phyloP scores from a whole-genome alignment of 805 yeast genomes.

The Wickerhamiella nectarea region DNA sequence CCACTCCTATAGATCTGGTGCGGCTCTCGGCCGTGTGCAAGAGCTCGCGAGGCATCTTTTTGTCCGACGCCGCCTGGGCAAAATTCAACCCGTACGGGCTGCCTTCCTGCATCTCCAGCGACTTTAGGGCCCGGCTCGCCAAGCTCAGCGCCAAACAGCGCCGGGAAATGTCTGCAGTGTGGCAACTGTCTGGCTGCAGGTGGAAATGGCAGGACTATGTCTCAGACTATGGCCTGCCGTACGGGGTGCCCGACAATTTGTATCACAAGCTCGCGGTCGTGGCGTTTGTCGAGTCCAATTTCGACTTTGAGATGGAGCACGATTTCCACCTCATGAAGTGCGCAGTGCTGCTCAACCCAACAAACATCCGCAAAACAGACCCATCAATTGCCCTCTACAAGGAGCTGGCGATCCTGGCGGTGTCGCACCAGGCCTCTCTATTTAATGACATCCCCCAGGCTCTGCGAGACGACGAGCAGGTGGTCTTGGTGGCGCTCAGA shows the following conservation, averaged over 20 bases:
- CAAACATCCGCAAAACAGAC: not conserved
- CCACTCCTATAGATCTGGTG: not conserved
- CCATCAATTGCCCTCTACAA: not conserved
- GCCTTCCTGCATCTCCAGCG: not conserved
- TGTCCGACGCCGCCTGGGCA: slow-evolving; percentile 3
- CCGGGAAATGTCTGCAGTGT: not conserved
- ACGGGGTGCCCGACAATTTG: slow-evolving; percentile 6
- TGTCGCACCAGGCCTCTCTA: not conserved
- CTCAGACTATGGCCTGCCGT: slow-evolving; percentile 4
- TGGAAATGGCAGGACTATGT: slow-evolving; percentile 7
- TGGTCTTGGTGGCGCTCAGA: not conserved
- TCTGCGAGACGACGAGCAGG: not conserved
- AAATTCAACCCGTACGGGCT: slow-evolving; percentile 4
- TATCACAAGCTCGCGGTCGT: slow-evolving; percentile 5
- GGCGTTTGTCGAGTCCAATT: slow-evolving; percentile 4
- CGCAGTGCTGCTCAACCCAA: slow-evolving; percentile 7
- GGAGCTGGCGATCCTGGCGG: not conserved
- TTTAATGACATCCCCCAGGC: not conserved
- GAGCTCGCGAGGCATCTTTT: not conserved
- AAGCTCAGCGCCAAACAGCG: not conserved
- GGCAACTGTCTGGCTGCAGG: slow-evolving; percentile 1
- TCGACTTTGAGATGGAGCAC: not conserved
- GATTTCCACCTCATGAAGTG: slow-evolving; percentile 1
- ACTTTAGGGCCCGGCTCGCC: not conserved
- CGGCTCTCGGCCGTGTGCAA: not conserved